Percentiles rank a stretch among this genome's conserved stretches.
phyloP scores from a whole-genome alignment of 768 basidiomycete genomes.

The Holtermannia corniformis region DNA sequence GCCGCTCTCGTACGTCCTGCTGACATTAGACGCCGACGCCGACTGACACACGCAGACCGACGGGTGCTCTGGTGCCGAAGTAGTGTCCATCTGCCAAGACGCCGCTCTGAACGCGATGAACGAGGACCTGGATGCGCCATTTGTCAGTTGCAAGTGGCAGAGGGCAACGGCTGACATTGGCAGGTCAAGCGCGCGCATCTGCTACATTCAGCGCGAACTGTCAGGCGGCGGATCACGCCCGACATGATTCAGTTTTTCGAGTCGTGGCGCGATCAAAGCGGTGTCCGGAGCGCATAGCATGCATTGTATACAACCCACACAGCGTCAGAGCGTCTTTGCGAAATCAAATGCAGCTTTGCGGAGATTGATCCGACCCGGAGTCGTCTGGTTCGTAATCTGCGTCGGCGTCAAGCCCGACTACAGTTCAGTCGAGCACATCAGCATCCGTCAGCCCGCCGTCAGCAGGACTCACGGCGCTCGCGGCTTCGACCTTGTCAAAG shows the following conservation, averaged over 20 bases:
- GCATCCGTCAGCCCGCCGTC: too few relatives aligned
- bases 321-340: too few relatives aligned
- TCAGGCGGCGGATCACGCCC: conserved; percentile 76
- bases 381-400: too few relatives aligned
- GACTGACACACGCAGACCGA: conserved; percentile 54
- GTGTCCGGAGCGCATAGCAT: conserved; percentile 33
- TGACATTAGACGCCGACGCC: neutral
- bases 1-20: conserved; percentile 53
- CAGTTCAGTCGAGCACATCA: too few relatives aligned
- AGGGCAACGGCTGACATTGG: neutral
- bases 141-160: conserved; percentile 47
- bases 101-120: conserved; percentile 90
- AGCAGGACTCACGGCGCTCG: too few relatives aligned
- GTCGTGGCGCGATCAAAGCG: conserved; percentile 53
- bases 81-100: conserved; percentile 85
- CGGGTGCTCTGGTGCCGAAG: conserved; percentile 94
- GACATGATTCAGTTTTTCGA: conserved; percentile 62
- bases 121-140: conserved; percentile 63
- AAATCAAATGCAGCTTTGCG: too few relatives aligned
- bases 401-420: too few relatives aligned
- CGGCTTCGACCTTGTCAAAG: too few relatives aligned
- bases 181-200: conserved; percentile 73
- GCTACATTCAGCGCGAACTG: conserved; percentile 57
- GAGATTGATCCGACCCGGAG: too few relatives aligned
- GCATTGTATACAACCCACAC: too few relatives aligned